Evolutionary conservation across 108 stramenopile species (phyloP).

Genomic region (Nitzschia palea): DNA sequence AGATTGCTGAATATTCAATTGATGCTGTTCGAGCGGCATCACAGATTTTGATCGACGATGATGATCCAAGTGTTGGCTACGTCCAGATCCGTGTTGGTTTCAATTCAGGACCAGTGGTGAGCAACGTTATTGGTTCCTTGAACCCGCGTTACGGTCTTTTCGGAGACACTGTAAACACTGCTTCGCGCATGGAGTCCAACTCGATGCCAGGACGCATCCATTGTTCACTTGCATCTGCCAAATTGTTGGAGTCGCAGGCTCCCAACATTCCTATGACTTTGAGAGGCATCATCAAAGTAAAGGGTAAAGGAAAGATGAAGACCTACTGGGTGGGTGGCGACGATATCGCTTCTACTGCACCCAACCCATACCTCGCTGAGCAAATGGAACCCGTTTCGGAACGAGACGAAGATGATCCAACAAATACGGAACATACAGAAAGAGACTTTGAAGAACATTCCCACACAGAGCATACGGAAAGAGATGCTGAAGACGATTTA

Average conservation of each 20-base stretch:
- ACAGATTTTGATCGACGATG: conserved; percentile 33
- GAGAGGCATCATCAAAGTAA: conserved; percentile 45
- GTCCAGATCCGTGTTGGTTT: conserved; percentile 57
- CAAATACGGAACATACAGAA: neutral
- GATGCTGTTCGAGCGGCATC: conserved; percentile 45
- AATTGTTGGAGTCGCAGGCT: conserved; percentile 37
- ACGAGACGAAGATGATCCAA: neutral
- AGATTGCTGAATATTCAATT: conserved; percentile 48
- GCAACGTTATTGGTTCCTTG: conserved; percentile 44
- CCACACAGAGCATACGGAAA: neutral
- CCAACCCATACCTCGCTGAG: neutral
- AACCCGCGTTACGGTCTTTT: conserved; percentile 52
- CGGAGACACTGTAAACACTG: conserved; percentile 61
- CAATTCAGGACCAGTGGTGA: conserved; percentile 53
- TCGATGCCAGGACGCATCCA: conserved; percentile 35
- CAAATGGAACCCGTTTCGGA: neutral
- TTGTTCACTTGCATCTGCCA: conserved; percentile 44
- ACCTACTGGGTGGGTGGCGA: conserved; percentile 30
- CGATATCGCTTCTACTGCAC: neutral
- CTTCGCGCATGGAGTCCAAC: conserved; percentile 56
- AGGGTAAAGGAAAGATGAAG: conserved; percentile 46
- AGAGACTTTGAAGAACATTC: neutral
- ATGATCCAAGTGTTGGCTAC: conserved; percentile 35
- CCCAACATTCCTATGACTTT: conserved; percentile 26
- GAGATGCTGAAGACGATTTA: neutral